Base-by-base conservation (phyloP, 108 stramenopile genomes). In the Cyclotella baltica region DNA sequence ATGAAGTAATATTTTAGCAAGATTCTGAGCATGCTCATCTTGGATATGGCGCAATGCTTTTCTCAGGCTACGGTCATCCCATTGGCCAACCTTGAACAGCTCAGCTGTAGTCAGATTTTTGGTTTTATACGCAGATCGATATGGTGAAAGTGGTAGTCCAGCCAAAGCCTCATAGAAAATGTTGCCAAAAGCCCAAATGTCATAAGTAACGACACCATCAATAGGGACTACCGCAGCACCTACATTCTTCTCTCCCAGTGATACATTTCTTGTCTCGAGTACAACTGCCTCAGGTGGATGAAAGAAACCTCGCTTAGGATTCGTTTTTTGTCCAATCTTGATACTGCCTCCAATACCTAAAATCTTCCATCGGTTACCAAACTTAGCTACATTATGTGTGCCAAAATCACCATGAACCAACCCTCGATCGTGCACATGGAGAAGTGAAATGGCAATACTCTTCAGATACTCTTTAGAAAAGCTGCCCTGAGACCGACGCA, bases 381-480 rank as follows among this genome's bases (percentile, higher is more conserved):
- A 95, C 68, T 93, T 93, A 20, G 92, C 94, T 61, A 88, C 90
- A 70, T 95, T 95, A 81, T 95, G 94, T 6, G 92, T 88, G 19
- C 94, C 94, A 76, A 95, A 95, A 77, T 95, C 94, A 56, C 92
- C 86, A 75, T 95, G 94, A 40, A 95, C 86, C 19, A 95, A 81
- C 4, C 92, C 92, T 61, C 86, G 90, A 48, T 95, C 90, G 67
- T 95, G 94, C 77, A 95, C 81, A 67, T 95, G 94, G 27, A 93
- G 64, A 8, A 95, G 74, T 16, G 92, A 92, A 71, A 95, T 95
- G 22, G 90, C 94, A 67, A 95, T 93, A 31, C 94, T 76, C 70
- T 93, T 95, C 67, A 95, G 73, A 16, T 92, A 88, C 78, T 93
- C 89, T 13, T 63, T 62, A 27, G 92, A 89, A 56, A 95, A 89